Evolutionary conservation across 306 rosid species (phyloP), one percentile per base, ranked within the genome.

Genomic region (Castanospermum australe): DNA sequence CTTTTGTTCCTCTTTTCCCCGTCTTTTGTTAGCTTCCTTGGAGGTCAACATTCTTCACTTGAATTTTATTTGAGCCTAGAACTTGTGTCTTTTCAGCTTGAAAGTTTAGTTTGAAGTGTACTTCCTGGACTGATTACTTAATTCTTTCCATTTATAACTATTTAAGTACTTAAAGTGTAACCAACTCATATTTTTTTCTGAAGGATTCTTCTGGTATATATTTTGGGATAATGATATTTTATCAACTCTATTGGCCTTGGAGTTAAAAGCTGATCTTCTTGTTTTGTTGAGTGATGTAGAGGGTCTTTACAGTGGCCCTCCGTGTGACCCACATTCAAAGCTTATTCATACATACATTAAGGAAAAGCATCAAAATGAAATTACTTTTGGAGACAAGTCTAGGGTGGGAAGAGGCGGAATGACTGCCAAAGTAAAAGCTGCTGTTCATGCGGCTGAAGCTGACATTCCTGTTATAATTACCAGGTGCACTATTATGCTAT

Each of bases 191-290:
- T 67, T 42, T n/a, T n/a, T 65, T 69, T 78, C 28, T 85, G 78
- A 93, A 94, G 97, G 99, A 93, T 80, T 90, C 98, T 73, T 95
- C 97, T 81, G 99, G 99, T 81, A 95, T n/a, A n/a, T 95, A 85
- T 95, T 95, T 89, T 95, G 99, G 99, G 99, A 95, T 77, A 95
- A 95, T 80, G 99, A 95, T 85, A 95, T 98, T 91, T 91, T 95
- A 86, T 90, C 99, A 25, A 98, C 99, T 77, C 87, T 95, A 52
- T 82, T 95, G 88, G 97, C 97, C 80, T 84, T 95, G 91, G 99
- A 95, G 87, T 79, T 95, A 73, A 93, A 91, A 83, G 99, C 99
- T 67, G 99, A 93, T 86, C 93, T 95, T 84, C 98, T 95, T 82
- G 82, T 95, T 82, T 87, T 95, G 83, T 89, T 95, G 89, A 95